phyloP scores from a whole-genome alignment of 2,329 filamentous ascomycete species.

The Hypoxylon sp. region DNA sequence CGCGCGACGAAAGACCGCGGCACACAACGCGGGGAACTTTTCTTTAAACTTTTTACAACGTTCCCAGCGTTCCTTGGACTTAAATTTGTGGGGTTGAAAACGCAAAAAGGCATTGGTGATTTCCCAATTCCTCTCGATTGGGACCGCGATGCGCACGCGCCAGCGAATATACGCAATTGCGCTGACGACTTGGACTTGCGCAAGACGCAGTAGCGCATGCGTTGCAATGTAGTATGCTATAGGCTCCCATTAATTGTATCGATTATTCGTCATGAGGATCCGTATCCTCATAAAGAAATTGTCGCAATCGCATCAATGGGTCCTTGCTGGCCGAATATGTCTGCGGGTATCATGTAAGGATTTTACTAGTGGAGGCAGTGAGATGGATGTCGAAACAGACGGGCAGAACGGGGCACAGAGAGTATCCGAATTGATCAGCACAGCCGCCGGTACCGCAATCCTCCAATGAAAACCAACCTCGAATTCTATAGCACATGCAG shows the following conservation, averaged over 20 bases:
- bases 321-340: neutral
- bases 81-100: constrained; percentile 31
- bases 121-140: constrained; percentile 17
- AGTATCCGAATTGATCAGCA: constrained; percentile 28
- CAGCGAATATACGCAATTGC: constrained; percentile 20
- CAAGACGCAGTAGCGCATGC: constrained; percentile 10
- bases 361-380: constrained; percentile 22
- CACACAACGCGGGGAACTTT: constrained; percentile 22
- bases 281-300: constrained; percentile 1
- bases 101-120: neutral
- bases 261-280: constrained; percentile 15
- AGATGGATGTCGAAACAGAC: constrained; percentile 24
- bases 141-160: constrained; percentile 29
- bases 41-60: constrained; percentile 14
- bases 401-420: constrained; percentile 6
- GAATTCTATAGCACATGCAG: neutral
- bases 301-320: constrained; percentile 13
- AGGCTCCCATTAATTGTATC: neutral
- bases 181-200: constrained; percentile 5
- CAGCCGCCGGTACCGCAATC: constrained; percentile 18
- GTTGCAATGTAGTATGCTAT: neutral
- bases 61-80: constrained; percentile 4
- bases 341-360: constrained; percentile 9
- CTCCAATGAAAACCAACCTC: constrained; percentile 14
- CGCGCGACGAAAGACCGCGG: constrained; percentile 11